Conservation (phyloP, 257 asterid species). For the Schizonepeta tenuifolia region DNA sequence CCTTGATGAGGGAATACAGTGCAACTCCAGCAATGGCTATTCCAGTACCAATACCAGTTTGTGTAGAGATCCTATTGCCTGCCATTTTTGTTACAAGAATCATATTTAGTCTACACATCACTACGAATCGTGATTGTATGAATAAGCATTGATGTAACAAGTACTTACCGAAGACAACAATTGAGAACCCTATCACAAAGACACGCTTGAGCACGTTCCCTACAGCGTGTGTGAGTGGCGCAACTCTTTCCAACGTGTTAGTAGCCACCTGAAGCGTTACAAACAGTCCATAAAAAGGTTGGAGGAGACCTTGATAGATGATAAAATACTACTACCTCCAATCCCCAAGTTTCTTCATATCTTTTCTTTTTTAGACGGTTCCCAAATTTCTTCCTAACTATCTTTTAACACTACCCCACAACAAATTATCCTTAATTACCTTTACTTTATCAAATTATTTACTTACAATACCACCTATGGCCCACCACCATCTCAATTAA, state of each 20-base stretch:
- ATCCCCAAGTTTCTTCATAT: too few species aligned
- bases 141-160: not conserved
- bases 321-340: not conserved
- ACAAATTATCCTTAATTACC: too few species aligned
- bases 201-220: constrained; percentile 67
- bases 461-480: too few species aligned
- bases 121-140: not conserved
- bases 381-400: too few species aligned
- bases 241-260: constrained; percentile 65
- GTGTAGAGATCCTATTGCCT: constrained; percentile 67
- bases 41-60: constrained; percentile 67
- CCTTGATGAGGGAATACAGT: constrained; percentile 61
- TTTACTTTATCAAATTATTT: too few species aligned
- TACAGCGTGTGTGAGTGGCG: constrained; percentile 68
- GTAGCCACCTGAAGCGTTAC: constrained; percentile 54
- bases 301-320: not conserved
- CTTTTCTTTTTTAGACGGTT: too few species aligned
- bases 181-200: constrained; percentile 68
- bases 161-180: constrained; percentile 58
- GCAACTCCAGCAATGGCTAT: constrained; percentile 72
- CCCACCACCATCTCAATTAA: too few species aligned
- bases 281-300: not conserved
- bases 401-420: too few species aligned
- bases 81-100: constrained; percentile 24
- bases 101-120: not conserved